Percentiles rank a stretch among this genome's conserved stretches.
Conservation (phyloP, 345 rosid species). For the Citrus glauca region DNA sequence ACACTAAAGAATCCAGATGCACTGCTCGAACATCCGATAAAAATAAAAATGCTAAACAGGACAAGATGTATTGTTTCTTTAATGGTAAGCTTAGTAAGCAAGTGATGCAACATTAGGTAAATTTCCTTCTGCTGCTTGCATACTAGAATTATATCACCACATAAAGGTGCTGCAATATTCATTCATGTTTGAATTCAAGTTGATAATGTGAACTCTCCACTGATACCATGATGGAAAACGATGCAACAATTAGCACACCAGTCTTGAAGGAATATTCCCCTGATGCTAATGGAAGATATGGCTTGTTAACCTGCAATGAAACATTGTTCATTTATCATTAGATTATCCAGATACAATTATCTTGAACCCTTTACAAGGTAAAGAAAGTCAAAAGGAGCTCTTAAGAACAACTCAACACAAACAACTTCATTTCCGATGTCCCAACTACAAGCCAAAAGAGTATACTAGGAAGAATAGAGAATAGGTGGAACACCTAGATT, state of each 20-base stretch:
- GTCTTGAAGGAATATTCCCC: slow-evolving; percentile 76
- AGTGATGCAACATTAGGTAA: not conserved
- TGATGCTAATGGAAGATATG: slow-evolving; percentile 94
- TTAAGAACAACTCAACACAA: not conserved
- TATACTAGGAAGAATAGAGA: not conserved
- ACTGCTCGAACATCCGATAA: not conserved
- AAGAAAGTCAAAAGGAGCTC: slow-evolving; percentile 1
- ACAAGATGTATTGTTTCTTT: not conserved
- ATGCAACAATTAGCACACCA: slow-evolving; percentile 56
- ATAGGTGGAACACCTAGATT: not conserved
- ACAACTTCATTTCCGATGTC: not conserved
- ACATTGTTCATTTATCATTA: not conserved
- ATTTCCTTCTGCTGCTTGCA: not conserved
- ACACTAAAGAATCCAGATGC: slow-evolving; percentile 8
- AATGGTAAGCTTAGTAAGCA: not conserved
- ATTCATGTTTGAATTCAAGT: not conserved
- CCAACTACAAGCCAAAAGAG: not conserved
- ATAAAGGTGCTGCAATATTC: not conserved
- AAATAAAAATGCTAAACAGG: not conserved
- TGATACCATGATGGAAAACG: slow-evolving; percentile 75
- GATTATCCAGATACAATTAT: not conserved
- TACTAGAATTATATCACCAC: not conserved
- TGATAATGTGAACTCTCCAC: not conserved
- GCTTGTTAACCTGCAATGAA: slow-evolving; percentile 80
- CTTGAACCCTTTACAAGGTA: not conserved